Base-by-base conservation (phyloP, 1,284 basidiomycete species). In the Acaromyces ingoldii region DNA sequence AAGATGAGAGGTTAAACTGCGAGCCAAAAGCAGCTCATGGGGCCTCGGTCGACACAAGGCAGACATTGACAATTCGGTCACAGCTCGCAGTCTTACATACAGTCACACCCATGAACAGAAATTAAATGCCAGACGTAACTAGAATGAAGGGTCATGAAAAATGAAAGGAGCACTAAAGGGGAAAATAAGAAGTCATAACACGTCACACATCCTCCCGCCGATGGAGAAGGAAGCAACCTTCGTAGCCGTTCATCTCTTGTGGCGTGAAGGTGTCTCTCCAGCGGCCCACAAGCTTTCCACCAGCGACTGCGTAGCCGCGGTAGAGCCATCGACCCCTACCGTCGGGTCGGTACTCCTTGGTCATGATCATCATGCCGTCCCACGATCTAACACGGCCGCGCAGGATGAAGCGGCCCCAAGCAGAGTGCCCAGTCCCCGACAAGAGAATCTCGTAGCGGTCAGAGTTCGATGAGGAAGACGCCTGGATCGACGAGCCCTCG, bases 251-350 rank as follows among this genome's bases (percentile, higher is more conserved):
- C 59, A 70, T 67, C 36, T 70, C 58, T 51, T 65, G 74, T 13
- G 64, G 77, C 29, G 63, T 77, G 68, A 67, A 79, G 42, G 64
- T 78, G 63, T 72, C 79, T 65, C 63, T 72, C 79, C 72, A 76
- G 22, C 70, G 52, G 4, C 73, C 74, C n/a, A 74, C 64, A n/a
- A 70, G 50, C 31, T 59, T 63, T 13, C 61, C 59, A 1, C 68
- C 72, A 3, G 65, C 69, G 5, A 69, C 59, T n/a, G 60, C 53
- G 50, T 74, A 81, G 1, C 80, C 80, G 21, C 80, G 64, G 55
- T 81, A 81, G 6, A 80, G 64, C 80, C 80, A 81, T 57, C 78
- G 77, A 29, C 80, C 80, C 17, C 79, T 60, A 6, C 77, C 77
- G 49, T 79, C 77, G 10, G 78, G 78, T 59, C 78, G 55, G 57